Conservation (phyloP, 257 asterid species). For the Henckelia pumila region DNA sequence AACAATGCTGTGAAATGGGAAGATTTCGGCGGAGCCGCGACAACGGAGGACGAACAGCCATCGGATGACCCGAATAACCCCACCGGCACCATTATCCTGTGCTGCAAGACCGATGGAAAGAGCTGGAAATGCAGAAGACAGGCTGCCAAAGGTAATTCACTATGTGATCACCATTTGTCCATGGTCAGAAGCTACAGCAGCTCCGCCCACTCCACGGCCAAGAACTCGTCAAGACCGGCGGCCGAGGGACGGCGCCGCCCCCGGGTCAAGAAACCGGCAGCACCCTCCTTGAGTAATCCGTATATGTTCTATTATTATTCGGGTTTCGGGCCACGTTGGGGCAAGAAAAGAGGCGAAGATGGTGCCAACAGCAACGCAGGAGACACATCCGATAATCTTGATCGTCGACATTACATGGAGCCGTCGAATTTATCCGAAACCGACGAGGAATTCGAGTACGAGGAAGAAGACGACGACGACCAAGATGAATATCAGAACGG, state of each 20-base stretch:
- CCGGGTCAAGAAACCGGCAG: conserved; percentile 33
- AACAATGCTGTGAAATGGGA: conserved; percentile 23
- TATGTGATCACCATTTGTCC: conserved; percentile 51
- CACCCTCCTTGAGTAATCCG: conserved; percentile 33
- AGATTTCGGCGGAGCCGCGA: conserved; percentile 7
- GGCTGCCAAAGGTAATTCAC: conserved; percentile 36
- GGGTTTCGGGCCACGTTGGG: conserved; percentile 79
- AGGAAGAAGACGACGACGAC: conserved; percentile 30
- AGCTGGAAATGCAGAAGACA: conserved; percentile 54
- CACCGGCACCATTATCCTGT: neutral
- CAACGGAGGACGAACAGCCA: conserved; percentile 11
- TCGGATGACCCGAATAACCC: conserved; percentile 10
- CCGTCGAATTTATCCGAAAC: conserved; percentile 1
- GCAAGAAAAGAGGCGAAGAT: conserved; percentile 47
- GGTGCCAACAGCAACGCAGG: neutral
- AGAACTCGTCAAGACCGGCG: conserved; percentile 25
- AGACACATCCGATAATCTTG: neutral
- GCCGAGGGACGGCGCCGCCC: conserved; percentile 27
- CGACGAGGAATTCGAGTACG: conserved; percentile 25
- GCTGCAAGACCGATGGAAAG: conserved; percentile 60
- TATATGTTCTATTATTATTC: conserved; percentile 65
- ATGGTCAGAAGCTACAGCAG: conserved; percentile 27
- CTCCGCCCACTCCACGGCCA: conserved; percentile 12
- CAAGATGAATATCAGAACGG: neutral
- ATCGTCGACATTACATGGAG: conserved; percentile 5